Percentiles rank a stretch among this genome's conserved stretches.
These are phyloP conservation scores for Suillus subluteus DNA, from an alignment of 768 basidiomycete genomes.

Conservation along the genomic window DNA sequence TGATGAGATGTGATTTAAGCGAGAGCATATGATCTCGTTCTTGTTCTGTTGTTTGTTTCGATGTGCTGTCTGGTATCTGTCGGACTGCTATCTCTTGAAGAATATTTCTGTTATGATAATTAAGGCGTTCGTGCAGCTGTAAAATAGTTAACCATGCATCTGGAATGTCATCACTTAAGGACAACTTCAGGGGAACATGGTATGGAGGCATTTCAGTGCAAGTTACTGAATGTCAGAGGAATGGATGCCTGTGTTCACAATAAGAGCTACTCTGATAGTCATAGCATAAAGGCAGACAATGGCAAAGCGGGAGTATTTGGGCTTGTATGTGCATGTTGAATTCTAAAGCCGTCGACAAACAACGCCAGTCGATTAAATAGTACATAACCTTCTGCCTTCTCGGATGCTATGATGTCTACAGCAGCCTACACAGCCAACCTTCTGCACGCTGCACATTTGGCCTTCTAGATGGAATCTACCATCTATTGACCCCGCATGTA, in stretches of 20 bases:
- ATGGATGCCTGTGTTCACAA: background rate
- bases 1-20: conserved; percentile 1
- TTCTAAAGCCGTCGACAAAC: conserved; percentile 14
- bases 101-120: background rate
- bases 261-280: background rate
- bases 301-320: conserved; percentile 13
- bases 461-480: conserved; percentile 66
- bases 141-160: conserved; percentile 16
- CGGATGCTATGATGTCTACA: conserved; percentile 23
- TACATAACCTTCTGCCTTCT: conserved; percentile 6
- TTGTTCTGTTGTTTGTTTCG: conserved; percentile 6
- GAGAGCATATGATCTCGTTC: background rate
- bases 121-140: background rate
- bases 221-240: background rate
- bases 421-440: background rate
- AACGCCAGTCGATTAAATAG: conserved; percentile 11
- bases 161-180: conserved; percentile 13
- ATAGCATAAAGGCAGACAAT: background rate
- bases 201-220: background rate
- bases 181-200: background rate
- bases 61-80: background rate
- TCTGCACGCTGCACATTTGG: conserved; percentile 62
- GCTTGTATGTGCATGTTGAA: conserved; percentile 23
- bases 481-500: conserved; percentile 68
- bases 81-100: background rate